Evolutionary conservation across 1,139 yeast genomes (phyloP).

Genomic region (Saccharomyces hybrid): DNA sequence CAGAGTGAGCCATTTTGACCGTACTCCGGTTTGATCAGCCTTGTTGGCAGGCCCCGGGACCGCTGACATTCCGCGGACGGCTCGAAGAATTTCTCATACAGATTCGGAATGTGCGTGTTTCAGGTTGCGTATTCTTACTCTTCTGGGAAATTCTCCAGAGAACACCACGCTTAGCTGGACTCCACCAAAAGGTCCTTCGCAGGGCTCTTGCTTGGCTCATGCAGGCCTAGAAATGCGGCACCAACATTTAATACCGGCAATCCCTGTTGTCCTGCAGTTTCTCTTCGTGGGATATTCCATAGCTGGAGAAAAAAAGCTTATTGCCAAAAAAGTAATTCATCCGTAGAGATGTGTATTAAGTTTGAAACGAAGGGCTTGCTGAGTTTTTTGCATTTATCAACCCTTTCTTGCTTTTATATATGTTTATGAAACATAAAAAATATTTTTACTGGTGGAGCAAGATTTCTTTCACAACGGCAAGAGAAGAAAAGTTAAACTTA

Average conservation of each 20-base stretch:
- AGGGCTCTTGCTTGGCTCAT: constrained; percentile 1
- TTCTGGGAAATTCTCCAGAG: background rate
- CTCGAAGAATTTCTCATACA: background rate
- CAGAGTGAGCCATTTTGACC: constrained; percentile 1
- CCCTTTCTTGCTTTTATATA: background rate
- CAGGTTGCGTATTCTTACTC: background rate
- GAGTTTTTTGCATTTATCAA: background rate
- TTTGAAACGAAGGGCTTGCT: background rate
- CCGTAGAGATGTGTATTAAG: background rate
- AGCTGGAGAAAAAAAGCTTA: background rate
- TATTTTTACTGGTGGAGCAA: background rate
- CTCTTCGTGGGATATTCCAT: background rate
- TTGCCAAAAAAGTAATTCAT: background rate
- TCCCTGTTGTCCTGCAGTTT: background rate
- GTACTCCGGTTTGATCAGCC: background rate
- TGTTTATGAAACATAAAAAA: background rate
- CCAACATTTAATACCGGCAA: background rate
- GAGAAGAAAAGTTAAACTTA: background rate
- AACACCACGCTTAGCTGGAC: background rate
- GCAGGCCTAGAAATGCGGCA: background rate
- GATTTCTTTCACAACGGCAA: background rate
- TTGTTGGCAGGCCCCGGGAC: background rate
- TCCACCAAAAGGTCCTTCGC: background rate
- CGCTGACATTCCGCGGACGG: background rate
- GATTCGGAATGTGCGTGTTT: background rate